Evolutionary conservation across 2,329 filamentous ascomycete genomes (phyloP).

Genomic region (Penicillium sp.): DNA sequence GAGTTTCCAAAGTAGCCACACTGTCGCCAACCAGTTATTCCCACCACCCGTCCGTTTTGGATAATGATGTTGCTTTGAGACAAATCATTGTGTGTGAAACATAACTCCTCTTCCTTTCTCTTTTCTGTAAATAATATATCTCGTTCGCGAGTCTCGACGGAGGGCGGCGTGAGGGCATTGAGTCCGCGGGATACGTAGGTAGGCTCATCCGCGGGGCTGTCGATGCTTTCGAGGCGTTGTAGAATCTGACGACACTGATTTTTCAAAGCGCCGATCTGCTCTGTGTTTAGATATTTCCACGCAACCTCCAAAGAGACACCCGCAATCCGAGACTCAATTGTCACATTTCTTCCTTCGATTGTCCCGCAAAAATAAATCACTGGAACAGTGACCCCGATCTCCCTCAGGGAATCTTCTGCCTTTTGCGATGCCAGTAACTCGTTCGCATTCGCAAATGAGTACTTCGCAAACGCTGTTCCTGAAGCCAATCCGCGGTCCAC

Average conservation of each 20-base stretch:
- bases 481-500: slow-evolving; percentile 34
- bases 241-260: slow-evolving; percentile 39
- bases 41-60: slow-evolving; percentile 39
- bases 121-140: slow-evolving; percentile 37
- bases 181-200: slow-evolving; percentile 39
- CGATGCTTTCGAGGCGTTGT: slow-evolving; percentile 29
- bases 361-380: slow-evolving; percentile 40
- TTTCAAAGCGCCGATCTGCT: slow-evolving; percentile 38
- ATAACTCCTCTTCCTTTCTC: slow-evolving; percentile 27
- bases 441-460: slow-evolving; percentile 40
- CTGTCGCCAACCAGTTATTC: slow-evolving; percentile 42
- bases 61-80: slow-evolving; percentile 41
- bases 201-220: slow-evolving; percentile 28
- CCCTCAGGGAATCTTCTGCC: slow-evolving; percentile 35
- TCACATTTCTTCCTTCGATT: slow-evolving; percentile 42
- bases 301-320: slow-evolving; percentile 42
- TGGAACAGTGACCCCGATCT: slow-evolving; percentile 37
- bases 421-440: slow-evolving; percentile 38
- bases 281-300: slow-evolving; percentile 39
- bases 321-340: slow-evolving; percentile 43
- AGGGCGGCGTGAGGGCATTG: slow-evolving; percentile 31
- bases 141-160: slow-evolving; percentile 28
- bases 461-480: slow-evolving; percentile 32
- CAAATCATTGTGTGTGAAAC: slow-evolving; percentile 42
- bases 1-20: slow-evolving; percentile 43